These are phyloP conservation scores for Capsicum baccatum DNA, from an alignment of 257 asterid species.

Conservation along the genomic window DNA sequence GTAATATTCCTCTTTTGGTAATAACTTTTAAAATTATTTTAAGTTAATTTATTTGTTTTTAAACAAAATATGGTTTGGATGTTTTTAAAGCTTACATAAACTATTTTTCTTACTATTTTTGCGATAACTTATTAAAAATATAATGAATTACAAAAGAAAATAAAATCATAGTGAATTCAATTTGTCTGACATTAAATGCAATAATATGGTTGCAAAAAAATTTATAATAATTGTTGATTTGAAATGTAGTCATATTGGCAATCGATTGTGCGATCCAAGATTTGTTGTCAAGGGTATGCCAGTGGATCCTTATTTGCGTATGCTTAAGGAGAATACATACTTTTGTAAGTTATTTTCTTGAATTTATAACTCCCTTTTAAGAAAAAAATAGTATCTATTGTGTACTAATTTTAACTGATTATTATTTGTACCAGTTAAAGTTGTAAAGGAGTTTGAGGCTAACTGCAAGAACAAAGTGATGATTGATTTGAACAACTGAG, in stretches of 20 bases:
- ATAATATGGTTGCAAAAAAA: background rate
- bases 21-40: background rate
- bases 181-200: too few species aligned
- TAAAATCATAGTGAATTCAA: too few species aligned
- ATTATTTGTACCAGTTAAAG: background rate
- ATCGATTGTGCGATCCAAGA: background rate
- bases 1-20: background rate
- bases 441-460: background rate
- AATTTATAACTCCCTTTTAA: too few species aligned
- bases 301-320: slow-evolving; percentile 11
- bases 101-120: background rate
- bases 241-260: background rate
- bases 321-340: background rate
- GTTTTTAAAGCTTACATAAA: background rate
- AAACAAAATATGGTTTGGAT: background rate
- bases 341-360: background rate
- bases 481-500: background rate
- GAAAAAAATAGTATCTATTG: background rate
- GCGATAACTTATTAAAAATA: background rate
- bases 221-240: background rate
- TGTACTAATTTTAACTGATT: background rate
- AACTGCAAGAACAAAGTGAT: background rate
- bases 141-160: background rate
- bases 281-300: background rate
- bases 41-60: background rate